Percentiles rank a stretch among this genome's conserved stretches.
phyloP scores from a whole-genome alignment of 805 yeast genomes.

The Wickerhamomyces chambardii region DNA sequence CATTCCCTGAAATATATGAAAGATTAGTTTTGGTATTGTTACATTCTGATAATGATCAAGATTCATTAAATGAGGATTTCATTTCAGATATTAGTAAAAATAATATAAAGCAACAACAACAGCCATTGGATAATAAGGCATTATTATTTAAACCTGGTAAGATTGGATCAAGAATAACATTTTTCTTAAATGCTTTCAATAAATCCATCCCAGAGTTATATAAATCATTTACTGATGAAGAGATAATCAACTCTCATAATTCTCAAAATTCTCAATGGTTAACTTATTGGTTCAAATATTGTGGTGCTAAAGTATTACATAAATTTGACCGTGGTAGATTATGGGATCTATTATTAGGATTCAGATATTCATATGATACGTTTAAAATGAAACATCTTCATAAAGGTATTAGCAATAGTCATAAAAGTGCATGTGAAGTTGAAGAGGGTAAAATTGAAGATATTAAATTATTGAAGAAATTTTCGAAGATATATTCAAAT shows the following conservation, averaged over 20 bases:
- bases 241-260: constrained; percentile 45
- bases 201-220: constrained; percentile 68
- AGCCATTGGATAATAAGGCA: constrained; percentile 17
- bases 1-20: constrained; percentile 69
- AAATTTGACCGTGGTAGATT: constrained; percentile 75
- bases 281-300: constrained; percentile 90
- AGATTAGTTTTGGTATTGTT: constrained; percentile 64
- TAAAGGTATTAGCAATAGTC: constrained; percentile 2
- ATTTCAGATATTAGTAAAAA: too few relatives aligned
- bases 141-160: constrained; percentile 45
- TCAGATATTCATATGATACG: constrained; percentile 38
- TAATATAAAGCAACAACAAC: too few relatives aligned
- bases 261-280: constrained; percentile 80
- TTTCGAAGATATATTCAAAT: constrained; percentile 11
- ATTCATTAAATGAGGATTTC: too few relatives aligned
- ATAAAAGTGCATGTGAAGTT: too few relatives aligned
- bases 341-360: constrained; percentile 85
- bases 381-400: constrained; percentile 5
- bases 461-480: constrained; percentile 11
- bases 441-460: too few relatives aligned
- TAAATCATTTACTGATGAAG: constrained; percentile 72
- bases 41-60: constrained; percentile 30
- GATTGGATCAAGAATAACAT: constrained; percentile 56
- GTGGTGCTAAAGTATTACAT: constrained; percentile 81
- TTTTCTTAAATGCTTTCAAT: constrained; percentile 56